These are phyloP conservation scores for Paxillus involutus DNA, from an alignment of 768 basidiomycete species.

Conservation along the genomic window DNA sequence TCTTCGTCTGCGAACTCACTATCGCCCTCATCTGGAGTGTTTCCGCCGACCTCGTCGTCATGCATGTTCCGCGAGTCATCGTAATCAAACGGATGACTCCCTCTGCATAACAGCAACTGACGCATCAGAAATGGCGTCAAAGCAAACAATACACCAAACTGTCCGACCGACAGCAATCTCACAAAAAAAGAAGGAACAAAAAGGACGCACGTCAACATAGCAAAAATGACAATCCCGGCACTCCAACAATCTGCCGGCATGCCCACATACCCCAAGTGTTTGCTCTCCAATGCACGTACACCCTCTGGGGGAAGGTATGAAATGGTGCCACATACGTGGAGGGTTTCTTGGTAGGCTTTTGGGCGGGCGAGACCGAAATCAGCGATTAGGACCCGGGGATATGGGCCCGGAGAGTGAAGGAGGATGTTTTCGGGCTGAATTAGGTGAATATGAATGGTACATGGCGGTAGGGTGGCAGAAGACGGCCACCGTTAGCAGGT, in stretches of 20 bases:
- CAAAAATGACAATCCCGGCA: slow-evolving; percentile 75
- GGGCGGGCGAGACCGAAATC: slow-evolving; percentile 86
- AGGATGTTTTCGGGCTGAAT: slow-evolving; percentile 81
- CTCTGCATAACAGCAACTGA: slow-evolving; percentile 40
- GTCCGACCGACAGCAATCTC: background rate
- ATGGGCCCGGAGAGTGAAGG: slow-evolving; percentile 75
- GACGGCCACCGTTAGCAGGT: background rate
- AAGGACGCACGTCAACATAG: slow-evolving; percentile 75
- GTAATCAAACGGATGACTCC: slow-evolving; percentile 77
- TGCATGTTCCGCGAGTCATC: slow-evolving; percentile 30
- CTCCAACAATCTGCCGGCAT: slow-evolving; percentile 95
- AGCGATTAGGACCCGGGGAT: slow-evolving; percentile 81
- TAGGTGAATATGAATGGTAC: background rate
- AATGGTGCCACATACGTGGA: slow-evolving; percentile 87
- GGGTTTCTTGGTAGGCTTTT: slow-evolving; percentile 76
- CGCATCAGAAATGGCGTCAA: slow-evolving; percentile 7
- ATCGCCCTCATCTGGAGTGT: slow-evolving; percentile 7
- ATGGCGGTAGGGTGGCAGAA: background rate
- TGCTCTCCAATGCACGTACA: slow-evolving; percentile 73
- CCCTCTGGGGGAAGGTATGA: slow-evolving; percentile 87
- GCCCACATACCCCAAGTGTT: slow-evolving; percentile 69
- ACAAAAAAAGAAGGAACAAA: background rate
- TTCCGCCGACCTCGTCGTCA: slow-evolving; percentile 7
- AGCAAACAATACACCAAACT: background rate
- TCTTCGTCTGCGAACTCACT: slow-evolving; percentile 34